A percentile compares a stretch with the other conserved stretches of the same genome.
Conservation (phyloP, 2,329 filamentous ascomycete species). For the Pyricularia pennisetigena region DNA sequence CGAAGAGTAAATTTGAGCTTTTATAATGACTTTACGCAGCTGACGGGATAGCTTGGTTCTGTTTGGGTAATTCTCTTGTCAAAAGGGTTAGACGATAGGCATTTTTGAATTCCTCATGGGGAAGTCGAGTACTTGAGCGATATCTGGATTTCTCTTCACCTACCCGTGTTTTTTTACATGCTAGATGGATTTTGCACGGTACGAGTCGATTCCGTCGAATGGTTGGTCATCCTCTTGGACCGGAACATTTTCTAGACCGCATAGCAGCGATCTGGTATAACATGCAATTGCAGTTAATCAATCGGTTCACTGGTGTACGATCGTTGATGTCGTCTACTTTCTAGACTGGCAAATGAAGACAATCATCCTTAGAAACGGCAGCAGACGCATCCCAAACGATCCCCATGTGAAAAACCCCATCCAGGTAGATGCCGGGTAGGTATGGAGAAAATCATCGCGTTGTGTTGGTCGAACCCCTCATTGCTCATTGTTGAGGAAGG, state of each 20-base stretch:
- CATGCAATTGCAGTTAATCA: neutral
- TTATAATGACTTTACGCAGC: neutral
- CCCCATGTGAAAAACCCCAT: neutral
- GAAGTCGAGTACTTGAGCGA: neutral
- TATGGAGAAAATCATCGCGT: conserved; percentile 1
- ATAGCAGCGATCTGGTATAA: neutral
- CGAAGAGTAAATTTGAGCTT: conserved; percentile 39
- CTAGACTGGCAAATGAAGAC: neutral
- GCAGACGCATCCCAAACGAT: neutral
- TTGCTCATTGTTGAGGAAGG: conserved; percentile 5
- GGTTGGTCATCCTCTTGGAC: neutral
- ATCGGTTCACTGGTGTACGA: neutral
- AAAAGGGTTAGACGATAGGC: conserved; percentile 6
- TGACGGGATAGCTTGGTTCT: neutral
- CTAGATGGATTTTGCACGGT: neutral
- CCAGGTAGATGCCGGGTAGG: neutral
- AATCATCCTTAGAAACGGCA: neutral
- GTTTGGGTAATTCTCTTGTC: conserved; percentile 8
- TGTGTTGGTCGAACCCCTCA: conserved; percentile 3
- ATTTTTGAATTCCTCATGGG: neutral
- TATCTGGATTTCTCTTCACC: neutral
- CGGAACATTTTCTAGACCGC: neutral
- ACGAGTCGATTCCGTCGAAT: neutral
- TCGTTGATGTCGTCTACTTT: neutral
- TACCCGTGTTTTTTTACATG: neutral